Percentiles rank a stretch among this genome's conserved stretches.
phyloP scores from a whole-genome alignment of 768 basidiomycete genomes.

The Cyclocybe cylindracea region DNA sequence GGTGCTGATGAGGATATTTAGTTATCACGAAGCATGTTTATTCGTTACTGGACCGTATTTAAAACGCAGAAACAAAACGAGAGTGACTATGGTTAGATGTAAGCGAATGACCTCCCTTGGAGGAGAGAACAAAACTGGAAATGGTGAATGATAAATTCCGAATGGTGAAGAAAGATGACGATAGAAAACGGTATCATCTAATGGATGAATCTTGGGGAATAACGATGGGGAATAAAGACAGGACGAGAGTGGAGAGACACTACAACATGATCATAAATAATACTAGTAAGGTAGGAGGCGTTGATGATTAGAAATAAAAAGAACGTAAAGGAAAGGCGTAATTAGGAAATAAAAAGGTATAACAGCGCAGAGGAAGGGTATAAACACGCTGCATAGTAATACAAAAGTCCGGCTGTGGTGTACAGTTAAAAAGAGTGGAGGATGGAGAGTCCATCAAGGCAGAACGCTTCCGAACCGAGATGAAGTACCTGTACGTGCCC shows the following conservation, averaged over 20 bases:
- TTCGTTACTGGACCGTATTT: background rate
- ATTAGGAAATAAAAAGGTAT: constrained; percentile 11
- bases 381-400: constrained; percentile 14
- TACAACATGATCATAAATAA: background rate
- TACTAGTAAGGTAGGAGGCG: too few relatives aligned
- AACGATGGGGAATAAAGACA: constrained; percentile 22
- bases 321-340: constrained; percentile 10
- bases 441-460: constrained; percentile 23
- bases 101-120: background rate
- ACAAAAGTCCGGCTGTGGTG: constrained; percentile 6
- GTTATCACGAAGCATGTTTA: background rate
- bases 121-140: constrained; percentile 8
- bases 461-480: constrained; percentile 62
- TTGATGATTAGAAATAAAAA: constrained; percentile 5
- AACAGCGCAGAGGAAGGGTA: constrained; percentile 16
- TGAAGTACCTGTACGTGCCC: constrained; percentile 66
- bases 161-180: constrained; percentile 1
- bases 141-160: constrained; percentile 4
- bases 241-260: constrained; percentile 11
- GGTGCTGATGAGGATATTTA: constrained; percentile 70
- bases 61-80: constrained; percentile 9
- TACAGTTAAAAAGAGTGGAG: background rate
- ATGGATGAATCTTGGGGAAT: background rate
- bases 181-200: constrained; percentile 6
- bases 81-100: background rate